Base-by-base conservation (phyloP, 768 basidiomycete species). In the Lenzites betulinus region DNA sequence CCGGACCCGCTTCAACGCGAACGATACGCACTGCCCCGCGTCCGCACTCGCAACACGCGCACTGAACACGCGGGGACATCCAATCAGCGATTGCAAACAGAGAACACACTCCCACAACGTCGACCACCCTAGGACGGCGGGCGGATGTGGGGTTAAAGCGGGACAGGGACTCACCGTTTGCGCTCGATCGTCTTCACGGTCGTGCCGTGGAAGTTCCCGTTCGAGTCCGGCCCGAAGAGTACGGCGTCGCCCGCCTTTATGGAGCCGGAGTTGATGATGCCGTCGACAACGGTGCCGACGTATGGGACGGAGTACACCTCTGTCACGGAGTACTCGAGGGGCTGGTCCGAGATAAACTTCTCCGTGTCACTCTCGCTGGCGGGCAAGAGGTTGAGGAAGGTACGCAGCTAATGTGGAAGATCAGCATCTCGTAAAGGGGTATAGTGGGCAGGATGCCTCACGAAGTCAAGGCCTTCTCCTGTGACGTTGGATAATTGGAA, bases 401-500 rank as follows among this genome's bases (percentile, higher is more conserved):
- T 91, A 57, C 95, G 85, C 55, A 98, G 75, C 90, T 92, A 63
- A 35, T 9, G 25, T 18, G 41, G 20, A 33, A 13, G 30, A 16
- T 36, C 8, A 16, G 23, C 18, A 16, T 9, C 12, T 16, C 12
- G 16, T 20, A 26, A n/a, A 3, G 3, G 33, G 6, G 22, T 25
- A 22, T n/a, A 22, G 51, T 2, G 23, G 22, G 35, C 16, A 5
- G 6, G 43, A 28, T 58, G 3, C 65, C 82, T 48, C 65, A 93
- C 89, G 65, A 83, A 80, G 67, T 92, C 87, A 12, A 96, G 83
- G 3, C 95, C 93, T 66, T 92, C 84, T n/a, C 95, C 96, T 1
- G 93, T 95, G 15, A 97, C 93, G 71, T 98, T 98, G 3, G 95
- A 97, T 22, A 95, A 78, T 70, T 89, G 88, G 75, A 96, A 95